Conservation (phyloP, 805 yeast genomes). For the Lipomyces spencermartinsiae region DNA sequence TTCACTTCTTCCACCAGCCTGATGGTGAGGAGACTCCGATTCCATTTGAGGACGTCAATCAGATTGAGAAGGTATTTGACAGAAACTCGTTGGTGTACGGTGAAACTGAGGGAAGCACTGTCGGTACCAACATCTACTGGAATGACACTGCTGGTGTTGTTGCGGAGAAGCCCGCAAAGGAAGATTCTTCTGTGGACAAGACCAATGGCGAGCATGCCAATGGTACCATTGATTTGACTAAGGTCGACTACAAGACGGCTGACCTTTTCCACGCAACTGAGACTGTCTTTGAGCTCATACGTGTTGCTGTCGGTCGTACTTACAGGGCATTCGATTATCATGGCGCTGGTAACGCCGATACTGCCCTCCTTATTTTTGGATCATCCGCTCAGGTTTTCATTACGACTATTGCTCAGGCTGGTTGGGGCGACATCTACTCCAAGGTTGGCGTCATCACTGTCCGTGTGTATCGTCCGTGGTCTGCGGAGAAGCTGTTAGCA, state of each 20-base stretch:
- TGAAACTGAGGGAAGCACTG: slow-evolving; percentile 31
- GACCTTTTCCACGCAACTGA: slow-evolving; percentile 25
- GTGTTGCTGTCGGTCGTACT: slow-evolving; percentile 46
- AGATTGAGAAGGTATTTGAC: slow-evolving; percentile 25
- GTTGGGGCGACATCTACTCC: slow-evolving; percentile 45
- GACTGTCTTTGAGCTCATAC: slow-evolving; percentile 44
- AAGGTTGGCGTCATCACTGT: slow-evolving; percentile 60
- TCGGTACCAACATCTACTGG: slow-evolving; percentile 38
- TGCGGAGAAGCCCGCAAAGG: slow-evolving; percentile 15
- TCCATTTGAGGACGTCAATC: slow-evolving; percentile 29
- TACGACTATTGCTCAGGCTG: slow-evolving; percentile 46
- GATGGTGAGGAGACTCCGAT: slow-evolving; percentile 24
- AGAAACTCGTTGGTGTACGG: slow-evolving; percentile 21
- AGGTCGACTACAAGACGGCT: slow-evolving; percentile 13
- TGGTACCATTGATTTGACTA: slow-evolving; percentile 11
- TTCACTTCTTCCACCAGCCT: slow-evolving; percentile 65
- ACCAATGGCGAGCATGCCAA: slow-evolving; percentile 33
- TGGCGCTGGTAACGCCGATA: slow-evolving; percentile 52
- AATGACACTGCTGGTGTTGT: slow-evolving; percentile 29
- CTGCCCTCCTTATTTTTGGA: slow-evolving; percentile 70
- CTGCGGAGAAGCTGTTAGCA: slow-evolving; percentile 56
- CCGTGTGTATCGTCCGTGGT: slow-evolving; percentile 77
- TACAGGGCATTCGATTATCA: slow-evolving; percentile 53
- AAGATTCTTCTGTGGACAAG: slow-evolving; percentile 36
- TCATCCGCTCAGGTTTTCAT: slow-evolving; percentile 56